Percentiles rank a stretch among this genome's conserved stretches.
These are phyloP conservation scores for Botrytis deweyae DNA, from an alignment of 2,329 filamentous ascomycete species.

Conservation along the genomic window DNA sequence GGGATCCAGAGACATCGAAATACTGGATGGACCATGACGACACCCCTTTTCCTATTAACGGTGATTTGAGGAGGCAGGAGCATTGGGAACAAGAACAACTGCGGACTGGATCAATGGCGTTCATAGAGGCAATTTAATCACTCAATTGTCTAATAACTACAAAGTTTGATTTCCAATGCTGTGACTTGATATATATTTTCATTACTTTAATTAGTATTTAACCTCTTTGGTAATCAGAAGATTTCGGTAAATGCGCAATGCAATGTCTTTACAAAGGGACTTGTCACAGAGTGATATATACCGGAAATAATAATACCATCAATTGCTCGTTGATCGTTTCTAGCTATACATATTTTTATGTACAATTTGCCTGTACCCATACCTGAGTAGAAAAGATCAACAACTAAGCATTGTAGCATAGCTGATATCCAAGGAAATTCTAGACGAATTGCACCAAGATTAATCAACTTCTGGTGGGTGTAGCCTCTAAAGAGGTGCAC, in stretches of 20 bases:
- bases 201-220: rapidly evolving
- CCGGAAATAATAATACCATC: background rate
- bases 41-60: background rate
- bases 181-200: background rate
- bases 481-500: too few species aligned
- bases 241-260: background rate
- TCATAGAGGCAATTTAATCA: background rate
- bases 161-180: background rate
- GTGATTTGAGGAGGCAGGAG: background rate
- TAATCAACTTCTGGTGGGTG: rapidly evolving
- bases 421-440: too few species aligned
- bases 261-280: background rate
- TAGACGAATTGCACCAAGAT: too few species aligned
- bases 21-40: background rate
- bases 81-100: background rate
- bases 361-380: background rate
- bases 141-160: background rate
- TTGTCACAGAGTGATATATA: background rate
- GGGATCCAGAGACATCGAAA: too few species aligned
- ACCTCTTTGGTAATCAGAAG: background rate
- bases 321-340: rapidly evolving
- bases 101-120: too few species aligned
- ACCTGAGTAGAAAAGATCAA: too few species aligned
- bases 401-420: too few species aligned
- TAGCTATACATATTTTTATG: rapidly evolving